Evolutionary conservation across 768 basidiomycete genomes (phyloP).

Genomic region (Stropharia rugosoannulata): DNA sequence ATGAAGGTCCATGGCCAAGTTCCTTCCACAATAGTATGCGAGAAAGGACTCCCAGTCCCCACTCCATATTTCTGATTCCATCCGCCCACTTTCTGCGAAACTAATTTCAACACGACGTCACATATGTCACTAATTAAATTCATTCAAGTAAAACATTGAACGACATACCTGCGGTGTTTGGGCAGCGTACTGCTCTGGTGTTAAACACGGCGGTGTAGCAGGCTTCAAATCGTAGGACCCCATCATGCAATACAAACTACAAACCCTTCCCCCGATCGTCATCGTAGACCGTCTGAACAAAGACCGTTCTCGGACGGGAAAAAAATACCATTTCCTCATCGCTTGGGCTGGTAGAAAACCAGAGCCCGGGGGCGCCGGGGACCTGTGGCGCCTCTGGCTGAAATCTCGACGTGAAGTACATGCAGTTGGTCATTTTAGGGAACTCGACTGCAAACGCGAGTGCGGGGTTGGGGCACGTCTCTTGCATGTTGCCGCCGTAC

Average conservation of each 20-base stretch:
- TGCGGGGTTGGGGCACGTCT: constrained; percentile 23
- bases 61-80: constrained; percentile 21
- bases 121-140: no score
- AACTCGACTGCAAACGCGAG: constrained; percentile 8
- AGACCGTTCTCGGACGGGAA: constrained; percentile 4
- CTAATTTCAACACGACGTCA: no score
- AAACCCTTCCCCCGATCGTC: constrained; percentile 3
- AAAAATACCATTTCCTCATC: background rate
- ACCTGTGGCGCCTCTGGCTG: constrained; percentile 35
- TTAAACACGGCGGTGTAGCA: constrained; percentile 14
- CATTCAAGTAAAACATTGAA: no score
- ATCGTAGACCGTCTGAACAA: constrained; percentile 7
- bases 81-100: constrained; percentile 28
- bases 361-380: constrained; percentile 34
- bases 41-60: constrained; percentile 24
- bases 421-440: constrained; percentile 31
- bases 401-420: constrained; percentile 28
- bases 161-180: constrained; percentile 8
- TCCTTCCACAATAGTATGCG: constrained; percentile 26
- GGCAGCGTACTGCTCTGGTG: constrained; percentile 24
- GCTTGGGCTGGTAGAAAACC: constrained; percentile 15
- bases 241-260: constrained; percentile 26
- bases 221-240: constrained; percentile 23
- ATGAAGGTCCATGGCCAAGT: constrained; percentile 22
- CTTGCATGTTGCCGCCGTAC: constrained; percentile 34